phyloP scores from a whole-genome alignment of 2,329 filamentous ascomycete species.

The Phaeosphaeriaceae sp. region DNA sequence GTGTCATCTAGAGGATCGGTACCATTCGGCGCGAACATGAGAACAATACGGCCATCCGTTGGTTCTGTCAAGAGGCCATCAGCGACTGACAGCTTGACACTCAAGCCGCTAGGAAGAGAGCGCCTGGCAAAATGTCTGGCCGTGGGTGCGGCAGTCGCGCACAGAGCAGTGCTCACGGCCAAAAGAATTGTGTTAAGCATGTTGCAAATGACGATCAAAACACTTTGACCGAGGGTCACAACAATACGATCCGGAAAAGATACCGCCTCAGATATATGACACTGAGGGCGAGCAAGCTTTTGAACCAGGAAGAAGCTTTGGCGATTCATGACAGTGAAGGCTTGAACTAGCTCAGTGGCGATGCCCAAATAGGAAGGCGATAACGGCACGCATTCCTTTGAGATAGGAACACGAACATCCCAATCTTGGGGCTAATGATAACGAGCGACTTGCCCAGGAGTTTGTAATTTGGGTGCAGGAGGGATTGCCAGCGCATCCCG shows the following conservation, averaged over 20 bases:
- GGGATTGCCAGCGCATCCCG: not conserved
- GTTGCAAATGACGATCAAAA: not conserved
- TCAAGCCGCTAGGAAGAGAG: not conserved
- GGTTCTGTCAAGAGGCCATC: slow-evolving; percentile 33
- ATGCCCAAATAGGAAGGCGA: slow-evolving; percentile 4
- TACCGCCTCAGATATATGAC: not conserved
- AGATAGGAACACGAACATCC: not conserved
- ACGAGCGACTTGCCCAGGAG: not conserved
- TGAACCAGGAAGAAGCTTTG: not conserved
- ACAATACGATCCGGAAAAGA: not conserved
- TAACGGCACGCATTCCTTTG: not conserved
- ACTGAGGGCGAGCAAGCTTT: not conserved
- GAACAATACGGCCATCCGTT: slow-evolving; percentile 40
- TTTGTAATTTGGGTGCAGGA: not conserved
- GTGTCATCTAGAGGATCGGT: slow-evolving; percentile 46
- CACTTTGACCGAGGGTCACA: not conserved
- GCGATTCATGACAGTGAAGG: not conserved
- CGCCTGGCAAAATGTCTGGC: not conserved
- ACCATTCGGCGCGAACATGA: slow-evolving; percentile 45
- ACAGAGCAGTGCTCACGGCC: not conserved
- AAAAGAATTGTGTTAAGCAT: not conserved
- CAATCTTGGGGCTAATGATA: not conserved
- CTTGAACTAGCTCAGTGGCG: not conserved
- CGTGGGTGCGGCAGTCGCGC: not conserved
- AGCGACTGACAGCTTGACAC: slow-evolving; percentile 35